Conservation (phyloP, 345 rosid genomes). For the Eucalyptus camaldulensis region DNA sequence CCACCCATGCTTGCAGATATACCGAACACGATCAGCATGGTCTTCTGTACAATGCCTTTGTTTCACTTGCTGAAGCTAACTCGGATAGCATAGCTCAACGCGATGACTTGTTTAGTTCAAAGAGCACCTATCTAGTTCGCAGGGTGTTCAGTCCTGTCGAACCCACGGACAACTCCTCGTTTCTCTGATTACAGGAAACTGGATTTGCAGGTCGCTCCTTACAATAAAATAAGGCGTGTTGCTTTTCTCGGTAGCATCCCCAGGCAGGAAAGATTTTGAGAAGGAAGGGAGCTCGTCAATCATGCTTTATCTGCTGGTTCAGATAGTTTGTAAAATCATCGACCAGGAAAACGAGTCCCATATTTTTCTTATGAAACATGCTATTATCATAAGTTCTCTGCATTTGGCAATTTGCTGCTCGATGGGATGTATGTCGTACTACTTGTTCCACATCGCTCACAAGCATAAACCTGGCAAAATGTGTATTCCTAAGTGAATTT, state of each 20-base stretch:
- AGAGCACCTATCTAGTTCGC: not conserved
- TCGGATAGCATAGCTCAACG: not conserved
- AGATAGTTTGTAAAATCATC: conserved; percentile 16
- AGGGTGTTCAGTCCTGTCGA: not conserved
- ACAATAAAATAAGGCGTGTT: conserved; percentile 71
- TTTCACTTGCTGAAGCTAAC: not conserved
- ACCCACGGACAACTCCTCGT: not conserved
- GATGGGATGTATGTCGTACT: not conserved
- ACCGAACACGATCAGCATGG: not conserved
- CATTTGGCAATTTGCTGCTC: not conserved
- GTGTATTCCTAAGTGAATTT: not conserved
- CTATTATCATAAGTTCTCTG: not conserved
- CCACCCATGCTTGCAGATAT: not conserved
- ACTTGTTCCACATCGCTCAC: not conserved
- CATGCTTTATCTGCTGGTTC: conserved; percentile 17
- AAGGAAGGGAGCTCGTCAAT: conserved; percentile 48
- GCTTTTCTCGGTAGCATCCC: conserved; percentile 65
- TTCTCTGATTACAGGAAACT: not conserved
- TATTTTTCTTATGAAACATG: not conserved
- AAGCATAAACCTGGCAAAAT: not conserved
- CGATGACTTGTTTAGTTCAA: not conserved
- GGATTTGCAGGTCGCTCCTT: conserved; percentile 51
- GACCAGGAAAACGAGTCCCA: not conserved
- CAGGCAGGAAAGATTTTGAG: conserved; percentile 75
- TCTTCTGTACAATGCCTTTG: not conserved